Evolutionary conservation across 306 rosid species (phyloP).

Genomic region (Trichosanthes truncata): DNA sequence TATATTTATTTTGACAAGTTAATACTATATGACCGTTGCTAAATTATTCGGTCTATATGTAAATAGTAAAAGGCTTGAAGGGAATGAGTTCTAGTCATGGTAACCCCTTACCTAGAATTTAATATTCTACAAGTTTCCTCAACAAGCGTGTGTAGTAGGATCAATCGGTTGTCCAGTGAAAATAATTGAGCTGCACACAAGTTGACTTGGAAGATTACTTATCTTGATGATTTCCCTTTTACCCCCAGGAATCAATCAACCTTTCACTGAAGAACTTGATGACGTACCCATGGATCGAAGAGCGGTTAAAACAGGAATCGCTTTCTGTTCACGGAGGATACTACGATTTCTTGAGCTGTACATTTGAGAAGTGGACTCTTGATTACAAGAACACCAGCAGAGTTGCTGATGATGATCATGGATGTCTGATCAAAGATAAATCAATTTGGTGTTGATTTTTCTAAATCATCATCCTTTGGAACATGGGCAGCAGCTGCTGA

Average conservation of each 20-base stretch:
- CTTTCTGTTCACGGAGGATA: constrained; percentile 70
- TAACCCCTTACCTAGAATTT: not conserved
- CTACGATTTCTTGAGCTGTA: constrained; percentile 61
- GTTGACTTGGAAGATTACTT: not conserved
- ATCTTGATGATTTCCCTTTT: constrained; percentile 3
- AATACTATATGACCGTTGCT: not conserved
- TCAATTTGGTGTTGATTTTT: not conserved
- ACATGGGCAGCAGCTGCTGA: not conserved
- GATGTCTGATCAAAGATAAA: not conserved
- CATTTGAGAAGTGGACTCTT: constrained; percentile 89
- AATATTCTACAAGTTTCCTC: not conserved
- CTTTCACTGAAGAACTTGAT: constrained; percentile 62
- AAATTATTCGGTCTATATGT: not conserved
- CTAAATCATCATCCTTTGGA: not conserved
- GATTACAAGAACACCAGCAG: constrained; percentile 27
- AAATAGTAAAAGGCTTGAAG: not conserved
- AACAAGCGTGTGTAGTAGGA: not conserved
- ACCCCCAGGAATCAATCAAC: constrained; percentile 60
- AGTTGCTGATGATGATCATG: not conserved
- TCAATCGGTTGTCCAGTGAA: not conserved
- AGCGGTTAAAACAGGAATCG: constrained; percentile 38
- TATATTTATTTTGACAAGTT: not conserved
- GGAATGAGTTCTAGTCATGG: not conserved
- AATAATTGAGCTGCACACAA: not conserved
- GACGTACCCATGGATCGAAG: constrained; percentile 81